Base-by-base conservation (phyloP, 2,329 filamentous ascomycete species). In the Pseudopyricularia javanii region DNA sequence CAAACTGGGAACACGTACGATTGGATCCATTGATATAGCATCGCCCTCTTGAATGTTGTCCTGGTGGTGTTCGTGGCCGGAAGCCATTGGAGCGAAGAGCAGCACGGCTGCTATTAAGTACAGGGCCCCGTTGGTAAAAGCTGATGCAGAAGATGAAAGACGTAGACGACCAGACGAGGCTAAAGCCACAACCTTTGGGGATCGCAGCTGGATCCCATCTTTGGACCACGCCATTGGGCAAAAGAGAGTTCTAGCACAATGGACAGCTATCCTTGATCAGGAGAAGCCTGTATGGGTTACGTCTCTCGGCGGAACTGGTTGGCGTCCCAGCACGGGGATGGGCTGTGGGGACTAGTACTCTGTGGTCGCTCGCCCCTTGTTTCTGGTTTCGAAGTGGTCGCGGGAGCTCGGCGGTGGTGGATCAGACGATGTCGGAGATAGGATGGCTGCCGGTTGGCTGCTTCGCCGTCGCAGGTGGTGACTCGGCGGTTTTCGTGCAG, bases 1-100 rank as follows among this genome's bases (percentile, higher is more conserved):
- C 11, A 1, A 4, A 4, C 11, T 22, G 24, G 33, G 33, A 22
- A 32, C 26, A 54, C 57, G 51, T 53, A 53, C 50, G 48, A 60
- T 77, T 1, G 88, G 87, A 33, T 91, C 87, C 47, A 68, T 62
- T n/a, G 86, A 88, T 61, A 88, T 72, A 30, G 78, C 75, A 59
- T 83, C 70, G 60, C 86, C 88, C 58, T 87, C 82, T 15, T 81
- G 78, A 56, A 93, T 83, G 47, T 78, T 70, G 51, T 69, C 69
- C 50, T 69, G 68, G 58, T 71, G 69, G 63, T 78, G 74, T 43
- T 78, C 74, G 66, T 81, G 78, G 49, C 65, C 66, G 26, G 57
- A 43, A 6, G 60, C 63, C 57, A 51, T 51, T 17, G 56, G 55
- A 17, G 51, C 22, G 15, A 55, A 54, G 5, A 59, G 52, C 11